A percentile compares a stretch with the other conserved stretches of the same genome.
These are phyloP conservation scores for Echites panduratus DNA, from an alignment of 257 asterid species.

Conservation along the genomic window DNA sequence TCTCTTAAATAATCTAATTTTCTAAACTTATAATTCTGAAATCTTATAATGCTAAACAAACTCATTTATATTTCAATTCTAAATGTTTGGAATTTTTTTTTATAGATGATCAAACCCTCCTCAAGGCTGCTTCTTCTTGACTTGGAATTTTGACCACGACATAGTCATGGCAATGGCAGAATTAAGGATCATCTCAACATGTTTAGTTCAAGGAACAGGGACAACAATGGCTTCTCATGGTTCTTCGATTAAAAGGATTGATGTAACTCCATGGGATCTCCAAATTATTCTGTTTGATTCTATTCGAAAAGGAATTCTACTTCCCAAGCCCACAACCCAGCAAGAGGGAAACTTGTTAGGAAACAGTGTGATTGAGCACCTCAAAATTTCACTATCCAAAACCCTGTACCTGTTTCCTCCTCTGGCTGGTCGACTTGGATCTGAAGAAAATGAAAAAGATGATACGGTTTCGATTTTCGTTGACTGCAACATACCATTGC, in stretches of 20 bases:
- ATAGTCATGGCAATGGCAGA: conserved; percentile 17
- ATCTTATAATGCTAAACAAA: too few species aligned
- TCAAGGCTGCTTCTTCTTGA: too few species aligned
- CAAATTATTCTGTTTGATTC: conserved; percentile 9
- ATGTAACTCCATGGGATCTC: conserved; percentile 27
- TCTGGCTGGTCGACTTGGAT: conserved; percentile 39
- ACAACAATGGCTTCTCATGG: background rate
- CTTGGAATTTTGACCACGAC: too few species aligned
- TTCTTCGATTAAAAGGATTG: background rate
- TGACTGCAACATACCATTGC: conserved; percentile 22
- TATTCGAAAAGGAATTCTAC: conserved; percentile 18
- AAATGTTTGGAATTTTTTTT: too few species aligned
- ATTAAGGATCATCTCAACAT: conserved; percentile 12
- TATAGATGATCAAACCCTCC: too few species aligned
- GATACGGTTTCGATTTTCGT: background rate
- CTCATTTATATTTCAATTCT: too few species aligned
- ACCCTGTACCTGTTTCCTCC: conserved; percentile 44
- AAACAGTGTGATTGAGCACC: conserved; percentile 1
- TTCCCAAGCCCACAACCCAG: conserved; percentile 13
- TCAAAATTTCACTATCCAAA: conserved; percentile 15
- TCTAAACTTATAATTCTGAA: too few species aligned
- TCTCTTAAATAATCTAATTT: too few species aligned
- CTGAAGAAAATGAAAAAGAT: conserved; percentile 3
- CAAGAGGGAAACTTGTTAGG: background rate
- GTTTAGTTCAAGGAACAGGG: conserved; percentile 1